Evolutionary conservation across 352 stramenopile species (phyloP), one percentile per base, ranked within the genome.

Genomic region (Phytophthora rubi): DNA sequence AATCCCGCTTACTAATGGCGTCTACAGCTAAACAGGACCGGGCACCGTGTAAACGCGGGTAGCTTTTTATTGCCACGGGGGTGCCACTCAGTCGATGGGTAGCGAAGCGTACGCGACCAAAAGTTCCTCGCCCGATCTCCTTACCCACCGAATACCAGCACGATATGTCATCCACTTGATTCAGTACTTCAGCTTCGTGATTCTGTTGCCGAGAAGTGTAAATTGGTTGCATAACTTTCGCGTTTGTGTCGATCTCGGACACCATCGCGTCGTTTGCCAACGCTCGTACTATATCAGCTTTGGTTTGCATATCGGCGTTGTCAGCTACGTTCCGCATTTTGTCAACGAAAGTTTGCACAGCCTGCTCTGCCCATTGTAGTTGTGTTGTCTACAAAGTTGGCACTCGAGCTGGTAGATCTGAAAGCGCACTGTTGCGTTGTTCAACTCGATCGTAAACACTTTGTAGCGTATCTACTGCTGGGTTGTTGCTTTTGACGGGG

Each of bases 1-100:
- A 44, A 33, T 59, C 28, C 23, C 52, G 30, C 28, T 64, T 76
- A 28, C 32, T 51, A 2, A 54, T 18, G n/a, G 42, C 15, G 53
- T 60, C 32, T 18, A 70, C 33, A 13, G 64, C 51, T 16, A 72
- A 79, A 21, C 83, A 91, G 15, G 76, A 71, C 15, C 45, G 59
- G 9, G 76, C 69, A n/a, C 70, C 70, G 44, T 75, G 63, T 12
- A 82, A 73, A 44, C 83, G 74, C 8, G 64, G 66, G 70, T 93
- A 93, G 33, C 75, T 89, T 69, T 93, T 93, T 59, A 93, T 83
- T 9, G 83, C 83, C 5, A 93, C 85, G 4, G 53, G 48, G 0
- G 72, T 75, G 8, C 53, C 62, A 53, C 68, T 86, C 16, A 91
- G 47, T 8, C 81, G 75, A 26, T 93, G 83, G 6, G 52, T 70